These are phyloP conservation scores for Fraxinus anomala DNA, from an alignment of 257 asterid genomes.

Conservation along the genomic window DNA sequence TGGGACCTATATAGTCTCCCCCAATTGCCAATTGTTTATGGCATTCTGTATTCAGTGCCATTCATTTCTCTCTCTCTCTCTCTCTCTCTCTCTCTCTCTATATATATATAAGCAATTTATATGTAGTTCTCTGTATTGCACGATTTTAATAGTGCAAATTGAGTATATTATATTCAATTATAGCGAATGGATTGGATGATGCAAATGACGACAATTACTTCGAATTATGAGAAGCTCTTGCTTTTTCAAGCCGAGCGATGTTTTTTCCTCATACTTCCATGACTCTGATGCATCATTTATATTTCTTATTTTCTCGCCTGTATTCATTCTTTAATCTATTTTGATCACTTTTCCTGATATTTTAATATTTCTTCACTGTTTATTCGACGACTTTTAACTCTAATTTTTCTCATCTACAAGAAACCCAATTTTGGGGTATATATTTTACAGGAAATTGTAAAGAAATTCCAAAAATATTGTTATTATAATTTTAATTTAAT, in stretches of 20 bases:
- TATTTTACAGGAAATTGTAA: too few species aligned
- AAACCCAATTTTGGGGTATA: too few species aligned
- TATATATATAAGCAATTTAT: too few species aligned
- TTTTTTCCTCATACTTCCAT: slow-evolving; percentile 34
- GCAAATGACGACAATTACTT: neutral
- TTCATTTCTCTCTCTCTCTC: neutral
- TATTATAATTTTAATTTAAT: too few species aligned
- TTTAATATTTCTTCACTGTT: neutral
- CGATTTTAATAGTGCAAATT: neutral
- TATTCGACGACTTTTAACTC: too few species aligned
- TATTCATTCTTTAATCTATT: neutral
- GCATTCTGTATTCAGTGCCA: neutral
- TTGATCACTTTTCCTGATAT: neutral
- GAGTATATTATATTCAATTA: neutral
- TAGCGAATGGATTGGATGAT: neutral
- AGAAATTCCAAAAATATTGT: too few species aligned
- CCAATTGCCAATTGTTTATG: neutral
- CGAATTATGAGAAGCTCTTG: neutral
- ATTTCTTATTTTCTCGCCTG: neutral
- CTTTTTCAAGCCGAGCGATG: slow-evolving; percentile 25
- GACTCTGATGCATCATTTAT: slow-evolving; percentile 34
- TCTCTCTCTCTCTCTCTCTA: neutral
- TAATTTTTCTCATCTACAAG: neutral
- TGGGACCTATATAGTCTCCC: neutral
- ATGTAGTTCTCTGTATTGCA: neutral